These are phyloP conservation scores for Ceratobasidium theobromae DNA, from an alignment of 1,284 basidiomycete genomes.

Conservation along the genomic window DNA sequence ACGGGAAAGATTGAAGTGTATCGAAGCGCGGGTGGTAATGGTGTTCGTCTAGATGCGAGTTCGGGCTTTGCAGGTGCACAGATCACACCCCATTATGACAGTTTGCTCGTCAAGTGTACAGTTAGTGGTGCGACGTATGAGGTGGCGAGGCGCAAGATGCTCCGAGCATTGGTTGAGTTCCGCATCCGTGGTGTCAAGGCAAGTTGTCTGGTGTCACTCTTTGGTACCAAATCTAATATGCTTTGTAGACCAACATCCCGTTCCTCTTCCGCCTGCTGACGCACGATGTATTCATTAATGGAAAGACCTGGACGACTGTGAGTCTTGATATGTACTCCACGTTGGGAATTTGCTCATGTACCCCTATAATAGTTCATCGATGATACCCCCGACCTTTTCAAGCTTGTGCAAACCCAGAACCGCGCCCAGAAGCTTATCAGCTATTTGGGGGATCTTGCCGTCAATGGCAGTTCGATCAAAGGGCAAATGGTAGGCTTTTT, in stretches of 20 bases:
- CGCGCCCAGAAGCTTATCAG: conserved; percentile 96
- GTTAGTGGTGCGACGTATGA: conserved; percentile 98
- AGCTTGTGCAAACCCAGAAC: conserved; percentile 96
- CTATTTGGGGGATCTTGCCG: conserved; percentile 96
- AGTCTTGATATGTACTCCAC: conserved; percentile 38
- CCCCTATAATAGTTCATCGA: conserved; percentile 80
- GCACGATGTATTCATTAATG: conserved; percentile 95
- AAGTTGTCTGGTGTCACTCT: conserved; percentile 29
- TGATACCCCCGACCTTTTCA: conserved; percentile 98
- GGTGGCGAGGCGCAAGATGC: conserved; percentile 98
- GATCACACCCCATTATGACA: conserved; percentile 99
- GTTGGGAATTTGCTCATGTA: conserved; percentile 29
- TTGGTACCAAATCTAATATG: background rate
- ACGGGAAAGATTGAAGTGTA: conserved; percentile 99
- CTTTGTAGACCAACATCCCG: conserved; percentile 92
- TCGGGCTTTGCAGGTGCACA: conserved; percentile 99
- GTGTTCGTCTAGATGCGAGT: conserved; percentile 94
- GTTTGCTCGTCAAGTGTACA: conserved; percentile 93
- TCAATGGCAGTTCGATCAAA: conserved; percentile 97
- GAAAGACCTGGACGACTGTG: conserved; percentile 97
- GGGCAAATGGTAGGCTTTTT: conserved; percentile 62
- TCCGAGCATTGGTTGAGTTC: conserved; percentile 98
- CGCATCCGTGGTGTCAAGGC: conserved; percentile 98
- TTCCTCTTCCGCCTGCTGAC: conserved; percentile 98
- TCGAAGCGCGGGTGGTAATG: conserved; percentile 97